Evolutionary conservation across 495 filamentous ascomycete genomes (phyloP).

Genomic region (Aspergillus sclerotioniger): DNA sequence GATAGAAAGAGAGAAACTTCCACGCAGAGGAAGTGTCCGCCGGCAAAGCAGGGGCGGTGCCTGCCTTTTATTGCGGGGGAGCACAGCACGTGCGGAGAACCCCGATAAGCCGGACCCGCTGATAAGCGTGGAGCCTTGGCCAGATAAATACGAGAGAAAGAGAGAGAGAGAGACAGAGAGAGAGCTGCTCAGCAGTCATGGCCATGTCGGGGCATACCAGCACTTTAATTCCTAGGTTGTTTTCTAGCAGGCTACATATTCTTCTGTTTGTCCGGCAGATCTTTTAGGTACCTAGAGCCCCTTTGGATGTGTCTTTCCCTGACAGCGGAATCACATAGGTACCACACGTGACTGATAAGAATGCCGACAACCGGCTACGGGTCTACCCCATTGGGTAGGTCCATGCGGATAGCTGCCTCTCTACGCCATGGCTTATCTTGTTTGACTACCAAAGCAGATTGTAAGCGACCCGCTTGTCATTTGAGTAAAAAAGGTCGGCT

Average conservation of each 20-base stretch:
- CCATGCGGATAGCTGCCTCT: conserved; percentile 12
- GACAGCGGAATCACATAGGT: background rate
- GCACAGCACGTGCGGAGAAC: conserved; percentile 26
- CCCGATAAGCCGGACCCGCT: conserved; percentile 21
- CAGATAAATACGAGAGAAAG: too few species aligned
- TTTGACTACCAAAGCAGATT: too few species aligned
- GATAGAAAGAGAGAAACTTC: conserved; percentile 1
- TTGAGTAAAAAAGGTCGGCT: too few species aligned
- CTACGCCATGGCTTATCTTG: too few species aligned
- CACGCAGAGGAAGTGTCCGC: background rate
- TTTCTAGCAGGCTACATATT: too few species aligned
- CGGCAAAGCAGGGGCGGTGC: conserved; percentile 6
- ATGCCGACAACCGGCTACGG: conserved; percentile 4
- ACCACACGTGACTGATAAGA: conserved; percentile 9
- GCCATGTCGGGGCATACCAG: too few species aligned
- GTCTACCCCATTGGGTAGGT: conserved; percentile 20
- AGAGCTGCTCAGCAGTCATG: too few species aligned
- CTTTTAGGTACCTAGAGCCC: too few species aligned
- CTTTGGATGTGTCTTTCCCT: background rate
- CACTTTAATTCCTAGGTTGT: too few species aligned
- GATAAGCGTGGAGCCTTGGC: conserved; percentile 27
- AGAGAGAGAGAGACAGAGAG: too few species aligned
- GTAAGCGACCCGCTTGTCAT: too few species aligned
- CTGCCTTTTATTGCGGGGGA: conserved; percentile 28
- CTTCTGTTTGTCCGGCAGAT: too few species aligned